These are phyloP conservation scores for Pichia scutulata DNA, from an alignment of 805 yeast genomes.

Conservation along the genomic window DNA sequence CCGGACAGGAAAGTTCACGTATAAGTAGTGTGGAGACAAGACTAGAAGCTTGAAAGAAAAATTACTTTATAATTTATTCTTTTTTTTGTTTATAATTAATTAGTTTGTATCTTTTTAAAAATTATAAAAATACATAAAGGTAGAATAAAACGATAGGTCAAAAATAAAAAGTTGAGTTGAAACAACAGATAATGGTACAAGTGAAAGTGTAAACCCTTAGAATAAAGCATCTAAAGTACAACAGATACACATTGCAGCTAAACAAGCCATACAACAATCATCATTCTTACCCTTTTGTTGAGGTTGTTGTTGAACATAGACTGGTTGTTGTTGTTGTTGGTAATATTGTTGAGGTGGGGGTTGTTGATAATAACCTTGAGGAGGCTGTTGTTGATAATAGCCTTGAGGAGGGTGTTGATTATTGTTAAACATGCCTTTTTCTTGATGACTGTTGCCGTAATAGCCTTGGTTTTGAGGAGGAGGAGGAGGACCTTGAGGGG, in stretches of 20 bases:
- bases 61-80: too few relatives aligned
- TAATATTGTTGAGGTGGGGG: slow-evolving; percentile 25
- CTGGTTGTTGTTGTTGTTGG: slow-evolving; percentile 42
- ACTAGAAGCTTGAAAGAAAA: background rate
- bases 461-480: slow-evolving; percentile 13
- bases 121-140: background rate
- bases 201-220: slow-evolving; percentile 15
- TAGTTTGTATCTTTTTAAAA: background rate
- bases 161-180: background rate
- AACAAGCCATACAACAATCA: slow-evolving; percentile 45
- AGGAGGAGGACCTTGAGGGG: slow-evolving; percentile 12
- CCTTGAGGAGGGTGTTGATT: slow-evolving; percentile 25
- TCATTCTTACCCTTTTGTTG: slow-evolving; percentile 30
- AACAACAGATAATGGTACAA: background rate
- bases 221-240: slow-evolving; percentile 46
- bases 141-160: background rate
- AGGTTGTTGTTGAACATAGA: slow-evolving; percentile 47
- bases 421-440: slow-evolving; percentile 8
- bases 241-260: slow-evolving; percentile 49
- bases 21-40: background rate
- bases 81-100: background rate
- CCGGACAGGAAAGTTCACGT: background rate
- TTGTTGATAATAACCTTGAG: slow-evolving; percentile 29
- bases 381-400: slow-evolving; percentile 17
- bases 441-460: slow-evolving; percentile 22